A percentile compares a stretch with the other conserved stretches of the same genome.
phyloP scores from a whole-genome alignment of 1,284 basidiomycete species.

The Ustilago curta region DNA sequence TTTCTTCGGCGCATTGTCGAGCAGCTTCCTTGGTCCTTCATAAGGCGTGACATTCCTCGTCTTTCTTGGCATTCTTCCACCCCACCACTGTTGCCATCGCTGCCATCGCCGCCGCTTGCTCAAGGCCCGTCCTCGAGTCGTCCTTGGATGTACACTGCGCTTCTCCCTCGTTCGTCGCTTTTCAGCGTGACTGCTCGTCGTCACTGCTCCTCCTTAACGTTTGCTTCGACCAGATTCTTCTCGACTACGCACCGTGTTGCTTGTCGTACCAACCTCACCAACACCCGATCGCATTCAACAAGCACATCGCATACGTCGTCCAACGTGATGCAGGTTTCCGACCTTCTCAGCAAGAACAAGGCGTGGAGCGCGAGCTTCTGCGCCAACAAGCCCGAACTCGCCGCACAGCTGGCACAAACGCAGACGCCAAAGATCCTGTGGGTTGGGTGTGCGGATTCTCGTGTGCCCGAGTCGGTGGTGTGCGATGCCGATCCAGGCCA shows the following conservation, averaged over 20 bases:
- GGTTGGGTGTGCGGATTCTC: slow-evolving; percentile 73
- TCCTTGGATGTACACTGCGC: slow-evolving; percentile 36
- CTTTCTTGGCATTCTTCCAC: slow-evolving; percentile 19
- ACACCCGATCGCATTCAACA: slow-evolving; percentile 25
- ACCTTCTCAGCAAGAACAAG: slow-evolving; percentile 53
- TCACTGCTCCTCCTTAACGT: slow-evolving; percentile 22
- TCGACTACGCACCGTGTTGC: slow-evolving; percentile 12
- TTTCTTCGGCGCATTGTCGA: background rate
- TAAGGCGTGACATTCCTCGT: slow-evolving; percentile 21
- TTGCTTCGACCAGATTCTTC: slow-evolving; percentile 12
- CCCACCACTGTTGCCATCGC: background rate
- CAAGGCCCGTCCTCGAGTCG: slow-evolving; percentile 4
- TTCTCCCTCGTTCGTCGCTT: slow-evolving; percentile 26
- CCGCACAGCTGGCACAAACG: slow-evolving; percentile 75
- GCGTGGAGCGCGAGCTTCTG: slow-evolving; percentile 50
- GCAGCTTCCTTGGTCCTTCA: background rate
- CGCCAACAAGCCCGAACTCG: slow-evolving; percentile 75
- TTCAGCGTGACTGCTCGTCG: slow-evolving; percentile 33
- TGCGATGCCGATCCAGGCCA: slow-evolving; percentile 65
- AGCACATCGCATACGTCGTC: slow-evolving; percentile 4
- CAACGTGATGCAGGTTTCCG: slow-evolving; percentile 37
- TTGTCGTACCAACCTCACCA: background rate
- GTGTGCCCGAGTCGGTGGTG: slow-evolving; percentile 72
- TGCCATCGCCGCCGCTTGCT: background rate
- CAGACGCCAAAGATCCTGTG: slow-evolving; percentile 82